These are phyloP conservation scores for Claviceps purpurea DNA, from an alignment of 2,329 filamentous ascomycete genomes.

Conservation along the genomic window DNA sequence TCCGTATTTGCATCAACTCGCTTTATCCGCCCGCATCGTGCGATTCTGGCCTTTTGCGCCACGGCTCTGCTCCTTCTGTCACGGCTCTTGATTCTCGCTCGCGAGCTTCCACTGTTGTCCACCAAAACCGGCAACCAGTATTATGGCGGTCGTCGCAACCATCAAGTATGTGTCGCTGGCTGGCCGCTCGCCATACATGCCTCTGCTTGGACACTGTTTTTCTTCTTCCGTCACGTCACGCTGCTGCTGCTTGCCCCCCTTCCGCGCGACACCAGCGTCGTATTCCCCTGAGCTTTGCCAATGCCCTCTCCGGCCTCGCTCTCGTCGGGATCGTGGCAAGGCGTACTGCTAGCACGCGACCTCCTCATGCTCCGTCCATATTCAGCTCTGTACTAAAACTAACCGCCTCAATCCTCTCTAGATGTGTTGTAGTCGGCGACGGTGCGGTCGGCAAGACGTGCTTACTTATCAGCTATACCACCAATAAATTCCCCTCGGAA, in stretches of 20 bases:
- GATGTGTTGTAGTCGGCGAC: constrained; percentile 97
- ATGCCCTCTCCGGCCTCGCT: not conserved
- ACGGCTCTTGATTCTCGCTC: not conserved
- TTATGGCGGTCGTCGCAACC: constrained; percentile 48
- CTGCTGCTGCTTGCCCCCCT: constrained; percentile 6
- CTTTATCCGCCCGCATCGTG: not conserved
- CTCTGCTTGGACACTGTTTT: not conserved
- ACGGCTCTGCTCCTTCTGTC: not conserved
- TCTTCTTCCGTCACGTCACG: constrained; percentile 5
- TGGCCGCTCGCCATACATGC: not conserved
- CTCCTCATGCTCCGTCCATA: not conserved
- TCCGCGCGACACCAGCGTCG: not conserved
- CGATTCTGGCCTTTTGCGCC: constrained; percentile 4
- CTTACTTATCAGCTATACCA: constrained; percentile 97
- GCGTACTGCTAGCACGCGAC: not conserved
- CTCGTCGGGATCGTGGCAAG: not conserved
- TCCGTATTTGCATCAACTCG: not conserved
- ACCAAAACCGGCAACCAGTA: constrained; percentile 16
- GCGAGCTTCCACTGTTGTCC: not conserved
- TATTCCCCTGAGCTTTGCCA: not conserved
- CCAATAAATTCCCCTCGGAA: constrained; percentile 99
- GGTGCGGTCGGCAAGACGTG: constrained; percentile 99
- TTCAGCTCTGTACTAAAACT: not conserved
- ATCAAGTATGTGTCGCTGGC: constrained; percentile 40
- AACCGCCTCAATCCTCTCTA: constrained; percentile 21